Conservation (phyloP, 805 yeast species). For the Yarrowia sp. region DNA sequence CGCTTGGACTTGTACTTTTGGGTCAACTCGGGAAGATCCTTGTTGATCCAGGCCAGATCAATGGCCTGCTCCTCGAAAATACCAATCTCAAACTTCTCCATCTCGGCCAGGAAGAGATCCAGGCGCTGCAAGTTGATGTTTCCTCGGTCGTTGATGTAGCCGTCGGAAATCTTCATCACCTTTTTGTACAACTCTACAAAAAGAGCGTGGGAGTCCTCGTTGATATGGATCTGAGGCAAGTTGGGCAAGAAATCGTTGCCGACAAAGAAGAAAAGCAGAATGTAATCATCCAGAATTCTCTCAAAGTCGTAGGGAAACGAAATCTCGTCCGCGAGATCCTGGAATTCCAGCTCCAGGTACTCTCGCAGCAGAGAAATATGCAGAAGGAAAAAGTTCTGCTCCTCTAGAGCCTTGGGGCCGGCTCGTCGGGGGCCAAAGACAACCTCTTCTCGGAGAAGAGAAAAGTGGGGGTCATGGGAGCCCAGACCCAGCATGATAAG, state of each 20-base stretch:
- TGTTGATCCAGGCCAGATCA: conserved; percentile 89
- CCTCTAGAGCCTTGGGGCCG: conserved; percentile 49
- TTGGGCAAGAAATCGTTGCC: conserved; percentile 98
- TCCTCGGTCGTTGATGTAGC: conserved; percentile 82
- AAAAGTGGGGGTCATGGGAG: conserved; percentile 93
- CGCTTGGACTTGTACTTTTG: conserved; percentile 48
- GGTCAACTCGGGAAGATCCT: conserved; percentile 55
- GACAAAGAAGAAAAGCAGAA: conserved; percentile 85
- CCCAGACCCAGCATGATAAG: conserved; percentile 88
- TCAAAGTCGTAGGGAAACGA: conserved; percentile 77
- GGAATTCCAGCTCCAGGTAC: conserved; percentile 81
- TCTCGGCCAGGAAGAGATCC: conserved; percentile 66
- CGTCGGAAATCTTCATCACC: conserved; percentile 68
- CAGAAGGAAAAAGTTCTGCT: conserved; percentile 75
- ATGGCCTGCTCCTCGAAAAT: conserved; percentile 77
- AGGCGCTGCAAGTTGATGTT: conserved; percentile 71
- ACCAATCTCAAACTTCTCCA: conserved; percentile 77
- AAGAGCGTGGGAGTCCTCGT: conserved; percentile 96
- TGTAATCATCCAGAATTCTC: conserved; percentile 85
- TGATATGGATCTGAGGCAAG: conserved; percentile 86
- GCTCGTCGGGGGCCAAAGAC: conserved; percentile 58
- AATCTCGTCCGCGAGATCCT: conserved; percentile 59
- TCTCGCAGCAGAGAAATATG: conserved; percentile 88
- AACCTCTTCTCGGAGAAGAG: conserved; percentile 92
- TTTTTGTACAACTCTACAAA: conserved; percentile 83